These are phyloP conservation scores for Fonsecaea erecta DNA, from an alignment of 2,329 filamentous ascomycete species.

Conservation along the genomic window DNA sequence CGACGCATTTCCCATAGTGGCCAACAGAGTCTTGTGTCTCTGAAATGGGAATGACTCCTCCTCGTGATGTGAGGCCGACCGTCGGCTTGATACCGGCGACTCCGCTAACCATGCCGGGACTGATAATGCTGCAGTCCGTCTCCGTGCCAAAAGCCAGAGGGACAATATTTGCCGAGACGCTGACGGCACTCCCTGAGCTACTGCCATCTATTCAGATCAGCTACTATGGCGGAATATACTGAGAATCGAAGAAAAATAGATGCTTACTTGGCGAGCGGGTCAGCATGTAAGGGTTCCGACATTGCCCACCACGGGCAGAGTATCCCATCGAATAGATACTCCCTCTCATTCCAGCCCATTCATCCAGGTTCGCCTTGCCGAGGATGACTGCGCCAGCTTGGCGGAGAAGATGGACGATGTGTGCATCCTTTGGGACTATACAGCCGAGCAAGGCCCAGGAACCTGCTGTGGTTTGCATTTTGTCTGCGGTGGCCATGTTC, in stretches of 20 bases:
- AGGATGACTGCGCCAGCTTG: conserved; percentile 42
- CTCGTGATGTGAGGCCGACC: conserved; percentile 40
- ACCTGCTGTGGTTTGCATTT: conserved; percentile 40
- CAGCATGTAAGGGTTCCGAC: conserved; percentile 64
- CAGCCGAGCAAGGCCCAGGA: conserved; percentile 37
- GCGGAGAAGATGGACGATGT: conserved; percentile 38
- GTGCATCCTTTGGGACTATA: conserved; percentile 37
- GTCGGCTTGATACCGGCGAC: conserved; percentile 45
- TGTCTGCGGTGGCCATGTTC: conserved; percentile 41
- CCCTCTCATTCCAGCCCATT: conserved; percentile 36
- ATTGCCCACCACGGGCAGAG: conserved; percentile 67
- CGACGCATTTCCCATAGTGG: conserved; percentile 35
- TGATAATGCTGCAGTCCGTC: conserved; percentile 43
- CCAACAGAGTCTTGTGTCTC: conserved; percentile 39
- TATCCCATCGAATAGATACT: conserved; percentile 63
- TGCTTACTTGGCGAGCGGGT: conserved; percentile 30
- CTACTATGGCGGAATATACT: neutral
- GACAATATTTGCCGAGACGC: conserved; percentile 43
- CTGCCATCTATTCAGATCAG: conserved; percentile 25
- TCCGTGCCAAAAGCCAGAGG: conserved; percentile 45
- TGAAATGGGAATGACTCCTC: conserved; percentile 42
- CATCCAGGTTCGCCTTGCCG: conserved; percentile 43
- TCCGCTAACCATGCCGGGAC: conserved; percentile 42
- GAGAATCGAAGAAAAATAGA: neutral
- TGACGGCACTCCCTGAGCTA: conserved; percentile 42